phyloP scores from a whole-genome alignment of 352 stramenopile genomes.

The Globisporangium spiculum region DNA sequence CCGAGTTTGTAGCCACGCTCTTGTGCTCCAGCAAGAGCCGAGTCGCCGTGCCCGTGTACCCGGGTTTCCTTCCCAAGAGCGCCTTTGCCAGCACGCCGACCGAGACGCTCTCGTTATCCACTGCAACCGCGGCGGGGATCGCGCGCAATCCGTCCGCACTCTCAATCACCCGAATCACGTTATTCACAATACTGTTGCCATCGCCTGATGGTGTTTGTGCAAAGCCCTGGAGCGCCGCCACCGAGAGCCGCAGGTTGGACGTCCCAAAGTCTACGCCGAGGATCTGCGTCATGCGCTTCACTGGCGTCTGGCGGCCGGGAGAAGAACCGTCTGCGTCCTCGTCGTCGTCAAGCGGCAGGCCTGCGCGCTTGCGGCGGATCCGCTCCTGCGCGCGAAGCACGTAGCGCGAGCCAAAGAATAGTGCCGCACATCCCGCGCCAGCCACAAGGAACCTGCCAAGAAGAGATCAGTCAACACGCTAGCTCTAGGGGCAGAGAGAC shows the following conservation, averaged over 20 bases:
- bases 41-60: conserved; percentile 53
- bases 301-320: not conserved
- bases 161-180: conserved; percentile 42
- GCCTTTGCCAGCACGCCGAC: conserved; percentile 49
- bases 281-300: conserved; percentile 28
- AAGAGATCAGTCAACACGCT: not conserved
- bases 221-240: conserved; percentile 26
- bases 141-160: conserved; percentile 51
- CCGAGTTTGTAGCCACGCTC: not conserved
- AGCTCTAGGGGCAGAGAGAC: not conserved
- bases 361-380: conserved; percentile 37
- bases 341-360: conserved; percentile 42
- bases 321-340: conserved; percentile 16
- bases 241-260: conserved; percentile 46
- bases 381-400: conserved; percentile 58
- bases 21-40: conserved; percentile 36
- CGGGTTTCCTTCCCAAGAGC: conserved; percentile 50
- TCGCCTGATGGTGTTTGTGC: not conserved
- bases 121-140: conserved; percentile 51
- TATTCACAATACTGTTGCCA: not conserved
- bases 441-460: conserved; percentile 35
- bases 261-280: conserved; percentile 61
- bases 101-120: conserved; percentile 55
- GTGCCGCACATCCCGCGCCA: conserved; percentile 34
- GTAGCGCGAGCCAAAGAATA: conserved; percentile 60